These are phyloP conservation scores for Diplodia corticola DNA, from an alignment of 2,329 filamentous ascomycete species.

Conservation along the genomic window DNA sequence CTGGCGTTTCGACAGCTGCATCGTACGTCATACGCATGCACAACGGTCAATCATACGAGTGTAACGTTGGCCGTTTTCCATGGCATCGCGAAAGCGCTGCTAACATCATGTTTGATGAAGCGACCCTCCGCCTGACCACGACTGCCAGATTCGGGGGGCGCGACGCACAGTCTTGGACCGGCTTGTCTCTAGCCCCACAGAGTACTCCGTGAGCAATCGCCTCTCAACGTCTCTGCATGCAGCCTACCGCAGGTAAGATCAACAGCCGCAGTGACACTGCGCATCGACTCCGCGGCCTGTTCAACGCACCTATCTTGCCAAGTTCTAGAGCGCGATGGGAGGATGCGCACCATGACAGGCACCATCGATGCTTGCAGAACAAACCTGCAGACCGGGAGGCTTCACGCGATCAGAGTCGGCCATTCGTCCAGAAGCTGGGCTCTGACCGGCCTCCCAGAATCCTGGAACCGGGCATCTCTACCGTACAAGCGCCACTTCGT, in stretches of 20 bases:
- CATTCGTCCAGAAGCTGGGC: neutral
- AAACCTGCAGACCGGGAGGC: slow-evolving; percentile 2
- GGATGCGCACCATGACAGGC: slow-evolving; percentile 16
- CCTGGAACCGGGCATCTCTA: neutral
- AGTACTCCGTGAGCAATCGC: slow-evolving; percentile 17
- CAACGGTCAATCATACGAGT: slow-evolving; percentile 21
- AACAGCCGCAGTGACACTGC: slow-evolving; percentile 13
- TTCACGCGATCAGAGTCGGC: slow-evolving; percentile 1
- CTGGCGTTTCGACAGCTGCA: slow-evolving; percentile 20
- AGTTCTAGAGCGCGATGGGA: slow-evolving; percentile 3
- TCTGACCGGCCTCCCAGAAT: neutral
- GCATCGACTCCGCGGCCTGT: slow-evolving; percentile 1
- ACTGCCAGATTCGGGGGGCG: neutral
- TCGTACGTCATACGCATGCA: slow-evolving; percentile 16
- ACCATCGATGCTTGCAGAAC: slow-evolving; percentile 10
- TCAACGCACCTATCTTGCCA: neutral
- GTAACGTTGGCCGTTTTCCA: slow-evolving; percentile 11
- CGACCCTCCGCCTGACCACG: slow-evolving; percentile 11
- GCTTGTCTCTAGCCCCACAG: slow-evolving; percentile 5
- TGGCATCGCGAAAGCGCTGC: slow-evolving; percentile 1
- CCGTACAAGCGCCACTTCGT: slow-evolving; percentile 3
- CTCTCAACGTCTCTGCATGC: slow-evolving; percentile 22
- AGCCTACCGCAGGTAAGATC: slow-evolving; percentile 12
- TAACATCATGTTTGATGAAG: slow-evolving; percentile 18
- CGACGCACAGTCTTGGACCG: neutral